These are phyloP conservation scores for Eragrostis curvula DNA, from an alignment of 176 grass and related monocot species.

Conservation along the genomic window DNA sequence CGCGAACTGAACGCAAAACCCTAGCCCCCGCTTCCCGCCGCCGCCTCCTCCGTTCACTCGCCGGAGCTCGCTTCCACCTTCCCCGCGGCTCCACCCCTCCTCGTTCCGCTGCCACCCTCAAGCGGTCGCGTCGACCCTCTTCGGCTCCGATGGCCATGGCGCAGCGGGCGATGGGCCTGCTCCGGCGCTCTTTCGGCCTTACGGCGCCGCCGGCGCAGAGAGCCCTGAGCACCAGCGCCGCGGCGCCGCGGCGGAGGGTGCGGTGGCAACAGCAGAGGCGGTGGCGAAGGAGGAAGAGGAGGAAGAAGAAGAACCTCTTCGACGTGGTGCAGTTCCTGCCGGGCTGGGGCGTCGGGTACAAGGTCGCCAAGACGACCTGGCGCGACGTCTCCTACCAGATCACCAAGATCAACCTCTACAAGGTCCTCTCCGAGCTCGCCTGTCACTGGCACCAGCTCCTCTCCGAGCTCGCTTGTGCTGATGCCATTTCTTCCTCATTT, in stretches of 20 bases:
- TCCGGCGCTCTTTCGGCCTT: constrained; percentile 40
- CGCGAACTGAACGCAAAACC: constrained; percentile 17
- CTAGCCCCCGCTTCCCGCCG: constrained; percentile 29
- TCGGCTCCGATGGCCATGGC: constrained; percentile 15
- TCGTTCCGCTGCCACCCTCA: not conserved
- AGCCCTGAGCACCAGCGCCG: constrained; percentile 40
- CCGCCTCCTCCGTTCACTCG: not conserved
- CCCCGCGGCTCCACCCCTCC: not conserved
- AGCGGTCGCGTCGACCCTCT: not conserved
- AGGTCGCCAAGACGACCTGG: constrained; percentile 93
- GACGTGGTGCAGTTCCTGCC: constrained; percentile 93
- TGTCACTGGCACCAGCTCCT: not conserved
- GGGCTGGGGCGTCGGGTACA: constrained; percentile 80
- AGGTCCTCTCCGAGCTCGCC: too few relatives aligned
- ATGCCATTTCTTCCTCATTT: not conserved
- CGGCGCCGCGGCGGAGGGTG: not conserved
- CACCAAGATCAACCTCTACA: constrained; percentile 98
- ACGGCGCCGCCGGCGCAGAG: constrained; percentile 20
- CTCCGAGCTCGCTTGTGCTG: not conserved
- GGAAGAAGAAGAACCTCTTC: constrained; percentile 92
- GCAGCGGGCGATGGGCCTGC: constrained; percentile 30
- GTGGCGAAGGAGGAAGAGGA: constrained; percentile 52
- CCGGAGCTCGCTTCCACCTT: constrained; percentile 6
- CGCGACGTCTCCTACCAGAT: constrained; percentile 88
- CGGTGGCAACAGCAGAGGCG: constrained; percentile 1